phyloP scores from a whole-genome alignment of 192 early-diverging fungal genomes.

The Phycomyces blakesleeanus region DNA sequence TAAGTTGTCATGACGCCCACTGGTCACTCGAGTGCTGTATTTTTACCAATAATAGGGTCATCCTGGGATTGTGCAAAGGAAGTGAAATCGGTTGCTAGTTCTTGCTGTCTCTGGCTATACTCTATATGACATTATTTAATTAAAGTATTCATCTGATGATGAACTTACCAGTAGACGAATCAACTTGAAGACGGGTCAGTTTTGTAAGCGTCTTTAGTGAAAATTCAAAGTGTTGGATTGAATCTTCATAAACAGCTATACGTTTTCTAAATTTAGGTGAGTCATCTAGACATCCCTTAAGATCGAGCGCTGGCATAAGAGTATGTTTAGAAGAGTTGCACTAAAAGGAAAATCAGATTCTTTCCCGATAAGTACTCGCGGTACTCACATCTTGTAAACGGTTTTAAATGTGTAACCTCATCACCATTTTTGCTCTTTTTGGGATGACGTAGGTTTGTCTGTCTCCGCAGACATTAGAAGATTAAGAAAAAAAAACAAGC shows the following conservation, averaged over 20 bases:
- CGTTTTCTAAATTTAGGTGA: slow-evolving; percentile 53
- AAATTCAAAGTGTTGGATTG: slow-evolving; percentile 47
- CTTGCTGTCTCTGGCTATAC: slow-evolving; percentile 46
- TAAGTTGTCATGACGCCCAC: not conserved
- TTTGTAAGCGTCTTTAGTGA: slow-evolving; percentile 51
- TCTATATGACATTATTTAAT: slow-evolving; percentile 26
- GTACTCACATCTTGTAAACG: too few species aligned
- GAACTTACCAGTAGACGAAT: slow-evolving; percentile 46
- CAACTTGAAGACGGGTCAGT: slow-evolving; percentile 48
- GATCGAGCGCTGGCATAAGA: slow-evolving; percentile 48
- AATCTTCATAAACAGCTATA: slow-evolving; percentile 47
- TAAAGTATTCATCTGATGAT: not conserved
- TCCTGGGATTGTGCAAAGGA: slow-evolving; percentile 48
- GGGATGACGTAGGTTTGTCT: too few species aligned
- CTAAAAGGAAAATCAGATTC: too few species aligned
- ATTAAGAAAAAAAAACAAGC: too few species aligned
- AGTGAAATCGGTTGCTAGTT: slow-evolving; percentile 51
- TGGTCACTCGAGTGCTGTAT: not conserved
- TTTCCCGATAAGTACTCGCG: too few species aligned
- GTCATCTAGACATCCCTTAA: slow-evolving; percentile 55
- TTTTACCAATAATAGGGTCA: slow-evolving; percentile 43
- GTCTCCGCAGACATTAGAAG: too few species aligned
- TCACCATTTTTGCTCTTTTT: too few species aligned
- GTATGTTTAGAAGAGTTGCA: not conserved
- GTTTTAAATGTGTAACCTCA: too few species aligned